Base-by-base conservation (phyloP, 305 asterid species). In the Fraxinus floribunda region DNA sequence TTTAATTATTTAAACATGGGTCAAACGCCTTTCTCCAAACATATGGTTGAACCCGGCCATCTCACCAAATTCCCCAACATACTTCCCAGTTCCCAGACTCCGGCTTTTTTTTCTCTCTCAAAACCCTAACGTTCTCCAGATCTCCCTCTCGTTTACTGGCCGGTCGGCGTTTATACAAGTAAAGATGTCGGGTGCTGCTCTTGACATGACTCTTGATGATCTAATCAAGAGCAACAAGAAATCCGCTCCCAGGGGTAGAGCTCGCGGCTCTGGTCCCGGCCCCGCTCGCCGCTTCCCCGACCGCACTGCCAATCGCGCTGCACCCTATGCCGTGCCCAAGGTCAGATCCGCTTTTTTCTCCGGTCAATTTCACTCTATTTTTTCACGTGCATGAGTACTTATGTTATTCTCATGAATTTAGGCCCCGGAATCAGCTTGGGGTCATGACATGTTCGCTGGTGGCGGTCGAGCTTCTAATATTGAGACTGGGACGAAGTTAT, bases 391-490 rank as follows among this genome's bases (percentile, higher is more conserved):
- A 68, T 5, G 18, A 68, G 75, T 30, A 13, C 75, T 68, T 29
- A 68, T 30, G 70, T 55, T 76, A 18, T 30, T 55, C 34, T 77
- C 80, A 80, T 76, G 71, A 74, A 30, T 81, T 77, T 87, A 96
- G 98, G 98, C 97, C 10, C 98, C 95, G n/a, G 98, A 94, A 24
- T 57, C 95, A 30, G 84, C 88, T 81, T 95, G 99, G 99, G 90
- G 90, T 75, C 98, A 94, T 84, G 97, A 91, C 76, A 87, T 93
- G 98, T 96, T 89, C 79, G 39, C 38, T 4, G 75, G 75, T 13
- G 39, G 90, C 22, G 79, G 81, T 15, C 89, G 94, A 44, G 81
- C 93, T n/a, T 89, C 98, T 75, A 87, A 90, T 78, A 96, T 96
- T 36, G 98, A 93, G 89, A 95, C 98, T 5, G 99, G 99, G 83